Conservation (phyloP, 495 filamentous ascomycete genomes). For the Chaetomium fimeti region DNA sequence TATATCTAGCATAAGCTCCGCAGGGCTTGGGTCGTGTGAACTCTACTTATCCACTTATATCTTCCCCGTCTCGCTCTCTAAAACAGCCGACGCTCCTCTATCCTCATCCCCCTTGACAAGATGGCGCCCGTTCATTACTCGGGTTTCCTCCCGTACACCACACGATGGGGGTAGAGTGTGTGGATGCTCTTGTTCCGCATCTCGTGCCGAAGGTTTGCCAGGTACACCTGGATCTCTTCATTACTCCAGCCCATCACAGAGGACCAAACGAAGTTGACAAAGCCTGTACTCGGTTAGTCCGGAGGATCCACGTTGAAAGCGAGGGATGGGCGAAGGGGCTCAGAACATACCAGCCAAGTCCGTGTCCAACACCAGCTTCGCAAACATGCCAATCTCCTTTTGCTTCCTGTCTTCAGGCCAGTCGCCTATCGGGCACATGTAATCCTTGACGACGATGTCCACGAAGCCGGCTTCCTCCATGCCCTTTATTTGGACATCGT, state of each 20-base stretch:
- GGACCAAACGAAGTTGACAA: conserved; percentile 18
- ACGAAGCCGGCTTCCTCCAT: conserved; percentile 58
- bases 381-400: conserved; percentile 45
- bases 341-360: conserved; percentile 16
- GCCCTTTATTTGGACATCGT: conserved; percentile 37
- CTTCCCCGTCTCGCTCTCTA: too few species aligned
- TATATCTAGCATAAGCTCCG: too few species aligned
- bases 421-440: conserved; percentile 57
- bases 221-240: conserved; percentile 14
- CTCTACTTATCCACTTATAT: too few species aligned
- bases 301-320: background rate
- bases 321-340: background rate
- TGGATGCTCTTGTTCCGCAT: conserved; percentile 10
- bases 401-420: conserved; percentile 58
- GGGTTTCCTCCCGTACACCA: conserved; percentile 33
- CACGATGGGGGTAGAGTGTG: background rate
- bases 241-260: too few species aligned
- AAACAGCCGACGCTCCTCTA: too few species aligned
- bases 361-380: background rate
- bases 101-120: too few species aligned
- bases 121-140: background rate
- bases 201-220: conserved; percentile 12
- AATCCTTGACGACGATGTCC: conserved; percentile 49
- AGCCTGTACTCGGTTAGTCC: conserved; percentile 8
- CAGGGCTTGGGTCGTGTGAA: too few species aligned